Evolutionary conservation across 306 rosid species (phyloP), one percentile per base, ranked within the genome.

Genomic region (Prunus fruticosa): DNA sequence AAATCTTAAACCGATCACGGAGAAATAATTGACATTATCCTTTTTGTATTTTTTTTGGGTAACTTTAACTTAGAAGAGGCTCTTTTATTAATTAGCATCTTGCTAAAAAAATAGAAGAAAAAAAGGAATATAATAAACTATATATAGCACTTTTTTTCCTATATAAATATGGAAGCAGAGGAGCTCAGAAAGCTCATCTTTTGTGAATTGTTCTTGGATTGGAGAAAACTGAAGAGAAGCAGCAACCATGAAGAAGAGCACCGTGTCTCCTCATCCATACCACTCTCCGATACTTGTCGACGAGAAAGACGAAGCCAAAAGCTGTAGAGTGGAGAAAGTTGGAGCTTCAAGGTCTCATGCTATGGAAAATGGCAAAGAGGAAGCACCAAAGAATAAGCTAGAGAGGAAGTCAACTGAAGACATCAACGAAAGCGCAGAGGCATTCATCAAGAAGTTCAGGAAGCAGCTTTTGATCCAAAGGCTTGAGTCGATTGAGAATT

Each of bases 371-470:
- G 85, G 66, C 60, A 79, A 81, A 51, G 84, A 83, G 20, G 53
- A 15, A 32, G 54, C 51, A 53, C 66, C 66, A 10, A 84, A 75
- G 87, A 83, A 34, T 34, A 34, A 87, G 69, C 74, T 82, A 2
- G 98, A 91, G 88, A 85, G 84, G 57, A 87, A 88, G 68, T 43
- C 85, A 3, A 77, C 91, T 20, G 86, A 86, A 76, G 96, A 92
- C 27, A 82, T 95, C 56, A 83, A 95, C 51, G 89, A 84, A 41
- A 90, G 97, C n/a, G 96, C 97, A 1, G 98, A 92, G 27, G 93
- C 91, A 2, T 95, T 95, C 83, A 95, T 95, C 83, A 86, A 88
- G 84, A 95, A 89, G 61, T 95, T 95, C 90, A 87, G 92, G 83
- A 78, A 88, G 22, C 96, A 95, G 68, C 79, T 95, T 0, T 8